phyloP scores from a whole-genome alignment of 352 stramenopile genomes.

The Phytophthora sp. region DNA sequence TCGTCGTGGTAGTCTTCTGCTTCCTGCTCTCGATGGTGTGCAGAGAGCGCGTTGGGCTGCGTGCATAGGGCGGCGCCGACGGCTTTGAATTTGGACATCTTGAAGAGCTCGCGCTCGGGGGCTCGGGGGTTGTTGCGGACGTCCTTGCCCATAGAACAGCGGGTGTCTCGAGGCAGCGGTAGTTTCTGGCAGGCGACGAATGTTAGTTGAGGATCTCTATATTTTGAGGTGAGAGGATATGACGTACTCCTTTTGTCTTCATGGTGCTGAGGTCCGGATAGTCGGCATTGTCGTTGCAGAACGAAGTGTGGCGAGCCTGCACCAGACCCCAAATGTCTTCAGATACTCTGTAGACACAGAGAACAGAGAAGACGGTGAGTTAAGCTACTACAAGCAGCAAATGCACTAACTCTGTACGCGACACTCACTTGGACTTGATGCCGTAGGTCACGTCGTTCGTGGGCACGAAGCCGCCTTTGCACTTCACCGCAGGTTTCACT shows the following conservation, averaged over 20 bases:
- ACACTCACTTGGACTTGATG: slow-evolving; percentile 77
- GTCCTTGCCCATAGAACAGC: slow-evolving; percentile 70
- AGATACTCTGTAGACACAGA: slow-evolving; percentile 47
- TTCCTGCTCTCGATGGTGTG: slow-evolving; percentile 11
- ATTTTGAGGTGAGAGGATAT: not conserved
- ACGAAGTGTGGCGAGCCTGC: slow-evolving; percentile 72
- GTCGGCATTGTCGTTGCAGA: slow-evolving; percentile 67
- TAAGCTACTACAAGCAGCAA: not conserved
- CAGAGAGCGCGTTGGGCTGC: slow-evolving; percentile 44
- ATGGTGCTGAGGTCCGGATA: slow-evolving; percentile 84
- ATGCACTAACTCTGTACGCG: not conserved
- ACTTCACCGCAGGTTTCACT: slow-evolving; percentile 64
- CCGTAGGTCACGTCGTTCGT: slow-evolving; percentile 68
- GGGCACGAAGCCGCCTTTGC: slow-evolving; percentile 58
- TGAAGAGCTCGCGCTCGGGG: slow-evolving; percentile 64
- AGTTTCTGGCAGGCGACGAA: slow-evolving; percentile 48
- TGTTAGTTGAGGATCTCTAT: not conserved
- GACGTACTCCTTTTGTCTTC: slow-evolving; percentile 79
- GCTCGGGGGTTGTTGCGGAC: slow-evolving; percentile 51
- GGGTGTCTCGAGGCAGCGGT: slow-evolving; percentile 74
- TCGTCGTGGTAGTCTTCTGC: slow-evolving; percentile 10
- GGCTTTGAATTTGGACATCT: slow-evolving; percentile 90
- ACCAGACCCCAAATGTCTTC: slow-evolving; percentile 78
- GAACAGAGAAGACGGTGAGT: no score
- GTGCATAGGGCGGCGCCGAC: slow-evolving; percentile 71